Evolutionary conservation across 805 yeast species (phyloP), one percentile per base, ranked within the genome.

Genomic region (Kockiozyma suomiensis): DNA sequence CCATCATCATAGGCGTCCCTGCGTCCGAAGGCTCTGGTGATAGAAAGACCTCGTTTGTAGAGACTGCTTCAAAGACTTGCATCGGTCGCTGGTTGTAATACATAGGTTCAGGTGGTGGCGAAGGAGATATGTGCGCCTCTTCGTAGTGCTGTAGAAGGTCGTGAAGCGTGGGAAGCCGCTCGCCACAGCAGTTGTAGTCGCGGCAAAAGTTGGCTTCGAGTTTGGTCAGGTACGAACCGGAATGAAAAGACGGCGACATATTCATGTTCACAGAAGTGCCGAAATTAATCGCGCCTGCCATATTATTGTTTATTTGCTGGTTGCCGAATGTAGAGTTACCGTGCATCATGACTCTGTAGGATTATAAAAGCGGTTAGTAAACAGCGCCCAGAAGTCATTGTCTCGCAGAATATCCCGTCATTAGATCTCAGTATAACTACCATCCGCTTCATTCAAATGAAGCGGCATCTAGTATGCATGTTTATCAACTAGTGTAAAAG

Each of bases 161-260:
- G 73, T 94, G 99, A 66, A 94, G 78, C 12, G 97, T 92, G 33
- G 98, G 98, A 62, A 94, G 80, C 45, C 87, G 78, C 71, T 88
- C 87, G 30, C 98, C 99, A 77, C 99, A 94, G 76, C 99, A 94
- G 53, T 90, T 85, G 75, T 94, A 94, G 77, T 94, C 99, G 74
- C 88, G 89, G 75, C 99, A 94, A 75, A 93, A 94, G 73, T 92
- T 92, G 8, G 97, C 96, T 75, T 93, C 99, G 60, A 93, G 79
- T 70, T 89, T 90, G 19, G 98, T 97, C 62, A 94, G 79, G 73
- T 93, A 94, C 7, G 94, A 83, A 28, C 93, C 84, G 41, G 80
- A 76, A 60, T 83, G 81, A 58, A 83, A 77, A 23, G 69, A 66
- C 7, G 86, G 82, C 38, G 89, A 90, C 56, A 90, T 89, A 37